These are phyloP conservation scores for Quercus phellos DNA, from an alignment of 331 rosid genomes.

Conservation along the genomic window DNA sequence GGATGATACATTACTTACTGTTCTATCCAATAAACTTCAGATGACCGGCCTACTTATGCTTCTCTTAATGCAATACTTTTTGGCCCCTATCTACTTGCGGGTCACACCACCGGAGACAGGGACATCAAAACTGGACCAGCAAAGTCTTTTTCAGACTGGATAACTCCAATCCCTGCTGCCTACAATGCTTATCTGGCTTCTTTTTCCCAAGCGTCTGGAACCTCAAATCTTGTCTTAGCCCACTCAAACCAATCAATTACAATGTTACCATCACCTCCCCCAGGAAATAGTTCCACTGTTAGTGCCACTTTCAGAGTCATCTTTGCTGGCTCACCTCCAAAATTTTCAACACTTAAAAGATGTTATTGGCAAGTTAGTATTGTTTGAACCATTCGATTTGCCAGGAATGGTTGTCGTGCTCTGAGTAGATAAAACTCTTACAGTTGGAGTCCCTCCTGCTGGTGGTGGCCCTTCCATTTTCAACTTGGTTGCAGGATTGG, in stretches of 20 bases:
- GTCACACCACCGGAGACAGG: conserved; percentile 57
- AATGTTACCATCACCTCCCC: conserved; percentile 39
- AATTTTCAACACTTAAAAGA: conserved; percentile 20
- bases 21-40: conserved; percentile 43
- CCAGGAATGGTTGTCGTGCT: conserved; percentile 67
- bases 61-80: conserved; percentile 67
- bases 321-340: conserved; percentile 13
- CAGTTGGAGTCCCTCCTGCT: conserved; percentile 24
- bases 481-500: conserved; percentile 49
- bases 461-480: conserved; percentile 32
- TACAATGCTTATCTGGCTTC: conserved; percentile 45
- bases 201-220: conserved; percentile 35
- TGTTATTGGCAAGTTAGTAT: conserved; percentile 27
- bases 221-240: conserved; percentile 37
- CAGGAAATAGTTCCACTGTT: conserved; percentile 42
- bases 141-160: conserved; percentile 39
- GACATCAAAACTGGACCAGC: conserved; percentile 37
- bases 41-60: conserved; percentile 58
- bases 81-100: conserved; percentile 78
- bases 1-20: conserved; percentile 7
- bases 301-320: conserved; percentile 65
- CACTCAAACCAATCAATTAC: conserved; percentile 44
- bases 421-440: conserved; percentile 33
- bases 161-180: conserved; percentile 52
- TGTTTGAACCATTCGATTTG: conserved; percentile 54